These are phyloP conservation scores for Paraconiothyrium sp. DNA, from an alignment of 2,329 filamentous ascomycete species.

Conservation along the genomic window DNA sequence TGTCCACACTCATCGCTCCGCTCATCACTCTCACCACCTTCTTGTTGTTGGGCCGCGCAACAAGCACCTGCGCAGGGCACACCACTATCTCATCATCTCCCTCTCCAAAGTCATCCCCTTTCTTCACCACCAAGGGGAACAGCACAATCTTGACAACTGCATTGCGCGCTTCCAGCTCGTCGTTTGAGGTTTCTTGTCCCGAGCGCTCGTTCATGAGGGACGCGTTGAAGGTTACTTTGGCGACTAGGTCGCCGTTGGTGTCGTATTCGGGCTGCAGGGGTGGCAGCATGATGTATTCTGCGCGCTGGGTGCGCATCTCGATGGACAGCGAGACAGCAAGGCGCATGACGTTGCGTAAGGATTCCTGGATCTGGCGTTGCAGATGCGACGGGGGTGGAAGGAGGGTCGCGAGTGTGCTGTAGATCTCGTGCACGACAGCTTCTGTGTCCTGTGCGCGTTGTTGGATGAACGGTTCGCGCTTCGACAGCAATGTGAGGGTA, in stretches of 20 bases:
- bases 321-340: constrained; percentile 90
- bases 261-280: constrained; percentile 95
- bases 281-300: constrained; percentile 98
- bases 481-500: constrained; percentile 87
- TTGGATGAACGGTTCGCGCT: constrained; percentile 78
- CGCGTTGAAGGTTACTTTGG: constrained; percentile 91
- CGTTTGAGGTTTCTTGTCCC: constrained; percentile 74
- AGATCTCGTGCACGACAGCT: constrained; percentile 92
- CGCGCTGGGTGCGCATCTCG: constrained; percentile 96
- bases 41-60: constrained; percentile 64
- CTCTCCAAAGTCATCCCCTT: constrained; percentile 85
- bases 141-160: constrained; percentile 90
- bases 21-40: constrained; percentile 61
- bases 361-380: constrained; percentile 81
- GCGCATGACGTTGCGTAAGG: constrained; percentile 85
- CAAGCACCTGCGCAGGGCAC: constrained; percentile 91
- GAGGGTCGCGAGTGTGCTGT: constrained; percentile 82
- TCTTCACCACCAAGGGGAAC: constrained; percentile 96
- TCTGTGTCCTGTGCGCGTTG: constrained; percentile 92
- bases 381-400: constrained; percentile 86
- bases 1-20: constrained; percentile 60
- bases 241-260: constrained; percentile 85
- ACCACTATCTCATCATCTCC: constrained; percentile 96
- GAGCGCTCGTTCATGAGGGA: constrained; percentile 94
- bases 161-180: constrained; percentile 78